Evolutionary conservation across 345 rosid genomes (phyloP).

Genomic region (Excoecaria cochinchinensis): DNA sequence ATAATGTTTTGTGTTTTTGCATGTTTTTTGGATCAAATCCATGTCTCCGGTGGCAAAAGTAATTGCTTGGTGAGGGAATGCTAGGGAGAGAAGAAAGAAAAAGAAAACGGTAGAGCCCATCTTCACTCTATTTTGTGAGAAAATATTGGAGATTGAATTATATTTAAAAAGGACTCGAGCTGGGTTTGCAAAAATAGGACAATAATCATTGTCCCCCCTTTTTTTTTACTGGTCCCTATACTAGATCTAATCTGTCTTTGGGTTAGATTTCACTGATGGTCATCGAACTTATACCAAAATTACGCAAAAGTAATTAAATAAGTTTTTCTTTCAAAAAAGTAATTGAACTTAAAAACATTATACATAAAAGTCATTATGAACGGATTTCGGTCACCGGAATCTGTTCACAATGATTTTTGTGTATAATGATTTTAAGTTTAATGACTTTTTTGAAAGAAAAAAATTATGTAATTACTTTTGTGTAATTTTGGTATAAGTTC

Average conservation of each 20-base stretch:
- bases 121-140: not conserved
- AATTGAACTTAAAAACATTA: no score
- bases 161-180: not conserved
- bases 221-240: not conserved
- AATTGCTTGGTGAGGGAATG: conserved; percentile 10
- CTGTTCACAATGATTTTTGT: no score
- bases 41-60: conserved; percentile 25
- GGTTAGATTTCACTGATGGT: no score
- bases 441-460: no score
- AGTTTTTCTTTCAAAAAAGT: no score
- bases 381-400: no score
- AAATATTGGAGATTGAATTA: not conserved
- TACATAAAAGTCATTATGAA: no score
- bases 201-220: not conserved
- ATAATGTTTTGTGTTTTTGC: conserved; percentile 65
- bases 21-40: conserved; percentile 55
- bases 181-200: not conserved
- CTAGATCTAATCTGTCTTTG: not conserved
- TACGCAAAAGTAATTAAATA: no score
- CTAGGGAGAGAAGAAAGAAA: conserved; percentile 23
- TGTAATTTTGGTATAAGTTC: no score
- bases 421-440: no score
- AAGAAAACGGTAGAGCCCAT: conserved; percentile 23
- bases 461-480: no score
- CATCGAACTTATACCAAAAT: no score